Base-by-base conservation (phyloP, 1,139 yeast genomes). In the Pneumocystis oryctolagi region DNA sequence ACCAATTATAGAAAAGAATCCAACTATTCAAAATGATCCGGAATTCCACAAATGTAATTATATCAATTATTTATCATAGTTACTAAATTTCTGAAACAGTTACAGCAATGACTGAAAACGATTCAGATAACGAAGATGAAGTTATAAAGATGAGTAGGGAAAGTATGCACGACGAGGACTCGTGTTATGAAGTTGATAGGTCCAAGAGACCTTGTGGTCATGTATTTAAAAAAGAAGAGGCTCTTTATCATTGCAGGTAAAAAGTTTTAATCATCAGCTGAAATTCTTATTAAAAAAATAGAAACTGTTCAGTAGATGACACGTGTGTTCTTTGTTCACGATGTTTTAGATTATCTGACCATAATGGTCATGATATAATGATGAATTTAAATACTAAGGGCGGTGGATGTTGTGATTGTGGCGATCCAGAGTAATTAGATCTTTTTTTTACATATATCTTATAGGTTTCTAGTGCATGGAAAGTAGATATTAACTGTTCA, bases 381-480 rank as follows among this genome's bases (percentile, higher is more conserved):
- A 82, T 87, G 18, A 80, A 84, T 57, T 83, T 89, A 16, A 84
- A 82, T 64, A 76, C 92, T 62, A 95, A 89, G 66, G 86, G 84
- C 67, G 96, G 96, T 3, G 97, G 97, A 0, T 89, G 89, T 5
- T 92, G 97, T 72, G 97, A 92, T 72, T 92, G 97, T 75, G 97
- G 97, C 1, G 96, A 92, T 71, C 78, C 81, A 0, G 88, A 85
- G 55, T 47, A 47, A 25, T 47, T 47, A 8, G 12, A 20, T 25
- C 6, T 47, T 47, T 25, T 25, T 9, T 47, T 47, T 47, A 18
- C n/a, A 25, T 9, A 25, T 20, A 20, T 25, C 20, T 47, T 47
- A 47, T 9, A 25, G 9, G 25, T 47, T 4, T 25, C 5, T 47
- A 47, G 55, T 66, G 95, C 96, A 0, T 90, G 95, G 84, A 79